Evolutionary conservation across 208 protist species (phyloP), one percentile per base, ranked within the genome.

Genomic region (Crithidia mellificae): DNA sequence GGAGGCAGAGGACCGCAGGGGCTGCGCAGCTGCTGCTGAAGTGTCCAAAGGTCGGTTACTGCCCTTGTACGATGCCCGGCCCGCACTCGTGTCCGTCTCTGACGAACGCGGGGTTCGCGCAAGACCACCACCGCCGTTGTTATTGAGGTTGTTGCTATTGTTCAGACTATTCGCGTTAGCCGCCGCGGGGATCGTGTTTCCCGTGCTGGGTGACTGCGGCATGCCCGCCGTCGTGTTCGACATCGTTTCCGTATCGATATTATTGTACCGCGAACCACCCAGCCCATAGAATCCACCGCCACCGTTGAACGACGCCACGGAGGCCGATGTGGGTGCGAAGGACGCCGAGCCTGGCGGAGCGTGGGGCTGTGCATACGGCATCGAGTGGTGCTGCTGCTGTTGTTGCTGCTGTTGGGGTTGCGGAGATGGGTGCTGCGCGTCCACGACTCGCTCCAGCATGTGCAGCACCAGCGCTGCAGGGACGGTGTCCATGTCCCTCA

Each of bases 381-480:
- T 11, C 47, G 52, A 36, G 36, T 64, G 49, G 17, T 38, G 43
- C n/a, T 59, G 63, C 17, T 44, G 52, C 17, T 43, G 44, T 32
- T 62, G 20, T 34, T 70, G 54, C 22, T 44, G 46, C 9, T 63
- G 47, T 15, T 36, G 34, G 36, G 36, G 6, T 12, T 41, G 36
- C 36, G 36, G 36, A 6, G 36, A 41, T 12, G 25, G 19, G 12
- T 65, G 51, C 34, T 68, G 62, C 7, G 51, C 46, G 47, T 69
- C 55, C 1, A 75, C 44, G 38, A 75, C 62, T 8, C 70, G 22
- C 47, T 75, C 70, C 17, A 75, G 62, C 62, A 75, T 75, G 44
- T 69, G 62, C 50, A 75, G 44, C 51, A 68, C 70, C 27, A 75
- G 55, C 70, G 63, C 46, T 6, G 70, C 55, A 3, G 70, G 70